Evolutionary conservation across 2,329 filamentous ascomycete species (phyloP).

Genomic region (Cladosporium sp.): DNA sequence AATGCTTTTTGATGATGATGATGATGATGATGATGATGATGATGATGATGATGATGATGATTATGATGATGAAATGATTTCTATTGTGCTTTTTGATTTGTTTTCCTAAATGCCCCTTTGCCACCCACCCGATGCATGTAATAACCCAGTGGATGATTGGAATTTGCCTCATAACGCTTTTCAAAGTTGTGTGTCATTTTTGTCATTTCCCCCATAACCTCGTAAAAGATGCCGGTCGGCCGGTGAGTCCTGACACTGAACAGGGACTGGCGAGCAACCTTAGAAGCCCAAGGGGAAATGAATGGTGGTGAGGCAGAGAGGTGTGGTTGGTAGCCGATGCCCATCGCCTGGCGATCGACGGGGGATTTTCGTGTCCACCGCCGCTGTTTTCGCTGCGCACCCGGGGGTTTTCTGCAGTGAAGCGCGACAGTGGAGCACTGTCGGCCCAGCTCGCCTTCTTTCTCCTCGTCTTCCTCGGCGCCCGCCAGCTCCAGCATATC

Average conservation of each 20-base stretch:
- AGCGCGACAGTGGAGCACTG: too few species aligned
- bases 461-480: constrained; percentile 58
- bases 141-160: too few species aligned
- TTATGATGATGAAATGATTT: too few species aligned
- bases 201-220: constrained; percentile 10
- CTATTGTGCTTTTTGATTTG: background rate
- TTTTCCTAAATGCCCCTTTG: too few species aligned
- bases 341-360: constrained; percentile 15
- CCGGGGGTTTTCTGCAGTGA: too few species aligned
- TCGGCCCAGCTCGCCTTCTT: constrained; percentile 20
- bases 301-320: too few species aligned
- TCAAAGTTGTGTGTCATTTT: background rate
- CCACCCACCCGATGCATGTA: too few species aligned
- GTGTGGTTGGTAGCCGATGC: constrained; percentile 5
- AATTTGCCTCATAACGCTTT: background rate
- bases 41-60: too few species aligned
- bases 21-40: too few species aligned
- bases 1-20: too few species aligned
- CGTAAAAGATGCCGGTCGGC: constrained; percentile 5
- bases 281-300: too few species aligned
- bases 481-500: constrained; percentile 57
- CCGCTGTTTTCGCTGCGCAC: background rate
- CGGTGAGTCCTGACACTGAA: background rate
- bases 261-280: background rate
- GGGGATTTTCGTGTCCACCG: background rate